Evolutionary conservation across 2,329 filamentous ascomycete species (phyloP).

Genomic region (Alternaria gansuensis): DNA sequence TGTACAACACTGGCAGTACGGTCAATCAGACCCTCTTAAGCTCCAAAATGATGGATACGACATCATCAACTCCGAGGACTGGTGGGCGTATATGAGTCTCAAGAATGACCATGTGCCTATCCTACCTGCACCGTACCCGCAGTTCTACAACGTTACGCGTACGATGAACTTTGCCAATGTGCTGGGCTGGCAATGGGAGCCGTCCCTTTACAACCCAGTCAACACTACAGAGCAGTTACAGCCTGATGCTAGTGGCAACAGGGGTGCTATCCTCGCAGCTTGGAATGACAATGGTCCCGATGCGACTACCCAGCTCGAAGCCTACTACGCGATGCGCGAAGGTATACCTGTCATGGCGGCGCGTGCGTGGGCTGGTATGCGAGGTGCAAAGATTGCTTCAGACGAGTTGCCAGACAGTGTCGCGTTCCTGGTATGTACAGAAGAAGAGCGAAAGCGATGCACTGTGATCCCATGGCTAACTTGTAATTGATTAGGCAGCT

Average conservation of each 20-base stretch:
- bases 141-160: conserved; percentile 58
- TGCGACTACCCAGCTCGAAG: conserved; percentile 60
- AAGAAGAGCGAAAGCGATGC: not conserved
- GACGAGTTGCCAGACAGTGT: conserved; percentile 48
- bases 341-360: conserved; percentile 58
- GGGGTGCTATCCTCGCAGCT: conserved; percentile 53
- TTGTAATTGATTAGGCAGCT: conserved; percentile 28
- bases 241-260: conserved; percentile 42
- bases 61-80: conserved; percentile 60
- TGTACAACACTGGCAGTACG: conserved; percentile 61
- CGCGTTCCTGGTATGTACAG: conserved; percentile 41
- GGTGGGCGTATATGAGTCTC: conserved; percentile 65
- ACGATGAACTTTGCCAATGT: conserved; percentile 57
- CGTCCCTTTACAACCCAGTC: conserved; percentile 56
- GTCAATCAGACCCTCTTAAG: conserved; percentile 57
- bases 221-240: conserved; percentile 55
- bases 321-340: conserved; percentile 59
- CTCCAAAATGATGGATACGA: conserved; percentile 53
- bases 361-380: conserved; percentile 55
- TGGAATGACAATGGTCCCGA: conserved; percentile 63
- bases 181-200: conserved; percentile 58
- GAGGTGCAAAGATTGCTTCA: conserved; percentile 47
- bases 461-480: not conserved
- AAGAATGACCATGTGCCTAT: conserved; percentile 63
- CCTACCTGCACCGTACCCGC: conserved; percentile 57